These are phyloP conservation scores for Apiotrichum porosum DNA, from an alignment of 1,284 basidiomycete species.

Conservation along the genomic window DNA sequence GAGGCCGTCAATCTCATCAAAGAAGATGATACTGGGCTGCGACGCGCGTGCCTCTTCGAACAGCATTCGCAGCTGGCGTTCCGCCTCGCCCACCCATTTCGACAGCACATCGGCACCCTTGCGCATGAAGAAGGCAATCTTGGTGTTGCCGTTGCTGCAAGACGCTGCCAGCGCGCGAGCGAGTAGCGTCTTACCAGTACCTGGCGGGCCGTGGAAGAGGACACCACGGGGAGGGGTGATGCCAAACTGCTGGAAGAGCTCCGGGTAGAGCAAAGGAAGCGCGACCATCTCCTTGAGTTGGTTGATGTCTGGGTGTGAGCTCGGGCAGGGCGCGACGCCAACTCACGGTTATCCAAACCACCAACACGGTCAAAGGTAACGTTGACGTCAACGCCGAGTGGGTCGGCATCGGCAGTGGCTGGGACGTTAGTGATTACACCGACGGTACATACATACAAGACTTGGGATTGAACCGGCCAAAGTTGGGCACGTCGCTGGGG, in stretches of 20 bases:
- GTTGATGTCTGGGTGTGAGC: no score
- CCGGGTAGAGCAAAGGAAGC: conserved; percentile 90
- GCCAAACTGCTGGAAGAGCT: conserved; percentile 92
- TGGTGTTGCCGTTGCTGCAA: conserved; percentile 80
- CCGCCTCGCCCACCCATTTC: conserved; percentile 99
- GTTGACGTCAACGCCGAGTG: conserved; percentile 86
- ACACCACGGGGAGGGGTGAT: conserved; percentile 96
- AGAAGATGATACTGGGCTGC: conserved; percentile 98
- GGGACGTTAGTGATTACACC: conserved; percentile 29
- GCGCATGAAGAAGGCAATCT: conserved; percentile 97
- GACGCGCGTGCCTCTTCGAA: conserved; percentile 93
- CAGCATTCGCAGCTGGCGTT: conserved; percentile 87
- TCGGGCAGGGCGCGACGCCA: no score
- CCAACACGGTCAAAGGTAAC: conserved; percentile 98
- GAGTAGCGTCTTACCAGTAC: conserved; percentile 81
- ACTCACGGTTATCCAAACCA: conserved; percentile 88
- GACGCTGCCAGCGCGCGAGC: conserved; percentile 93
- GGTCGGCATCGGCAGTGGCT: conserved; percentile 93
- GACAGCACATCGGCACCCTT: conserved; percentile 98
- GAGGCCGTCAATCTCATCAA: conserved; percentile 98
- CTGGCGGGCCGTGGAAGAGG: conserved; percentile 92
- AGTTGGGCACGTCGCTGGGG: conserved; percentile 49
- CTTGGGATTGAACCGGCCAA: conserved; percentile 47
- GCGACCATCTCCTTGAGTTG: conserved; percentile 98
- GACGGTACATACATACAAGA: conserved; percentile 22